Percentiles rank a stretch among this genome's conserved stretches.
Conservation (phyloP, 148 eudicot species). For the Camellia sinensis region DNA sequence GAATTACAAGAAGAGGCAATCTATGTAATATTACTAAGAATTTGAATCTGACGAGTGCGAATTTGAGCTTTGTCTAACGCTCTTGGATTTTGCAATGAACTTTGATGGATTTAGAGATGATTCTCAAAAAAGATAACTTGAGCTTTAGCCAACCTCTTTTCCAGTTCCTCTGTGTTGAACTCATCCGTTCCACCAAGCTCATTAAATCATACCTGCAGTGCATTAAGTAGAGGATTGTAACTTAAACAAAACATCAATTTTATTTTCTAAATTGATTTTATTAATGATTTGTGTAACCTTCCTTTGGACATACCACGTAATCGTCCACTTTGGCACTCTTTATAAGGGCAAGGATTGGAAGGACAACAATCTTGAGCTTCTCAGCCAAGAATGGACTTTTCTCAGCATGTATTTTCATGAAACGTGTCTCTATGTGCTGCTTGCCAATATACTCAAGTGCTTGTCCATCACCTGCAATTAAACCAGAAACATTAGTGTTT, state of each 20-base stretch:
- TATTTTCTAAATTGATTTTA: neutral
- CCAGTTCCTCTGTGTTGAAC: conserved; percentile 84
- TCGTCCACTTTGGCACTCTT: conserved; percentile 92
- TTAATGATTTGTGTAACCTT: neutral
- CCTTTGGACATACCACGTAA: conserved; percentile 61
- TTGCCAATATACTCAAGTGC: conserved; percentile 76
- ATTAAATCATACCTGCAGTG: conserved; percentile 81
- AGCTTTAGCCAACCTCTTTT: conserved; percentile 79
- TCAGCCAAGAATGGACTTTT: conserved; percentile 94
- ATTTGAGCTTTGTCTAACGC: conserved; percentile 64
- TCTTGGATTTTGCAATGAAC: conserved; percentile 52
- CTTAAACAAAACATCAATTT: neutral
- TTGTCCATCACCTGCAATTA: conserved; percentile 84
- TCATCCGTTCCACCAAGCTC: conserved; percentile 88
- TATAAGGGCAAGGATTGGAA: conserved; percentile 87
- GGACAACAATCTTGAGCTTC: conserved; percentile 83
- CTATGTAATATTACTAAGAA: conserved; percentile 17
- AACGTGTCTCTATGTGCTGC: conserved; percentile 91
- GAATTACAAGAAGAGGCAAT: conserved; percentile 3
- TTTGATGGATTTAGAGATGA: conserved; percentile 59
- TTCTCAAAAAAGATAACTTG: conserved; percentile 77
- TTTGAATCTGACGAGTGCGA: conserved; percentile 77
- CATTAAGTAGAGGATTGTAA: conserved; percentile 1
- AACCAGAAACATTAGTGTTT: neutral
- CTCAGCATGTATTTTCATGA: conserved; percentile 82